Base-by-base conservation (phyloP, 2,329 filamentous ascomycete species). In the Drechslera avenae region DNA sequence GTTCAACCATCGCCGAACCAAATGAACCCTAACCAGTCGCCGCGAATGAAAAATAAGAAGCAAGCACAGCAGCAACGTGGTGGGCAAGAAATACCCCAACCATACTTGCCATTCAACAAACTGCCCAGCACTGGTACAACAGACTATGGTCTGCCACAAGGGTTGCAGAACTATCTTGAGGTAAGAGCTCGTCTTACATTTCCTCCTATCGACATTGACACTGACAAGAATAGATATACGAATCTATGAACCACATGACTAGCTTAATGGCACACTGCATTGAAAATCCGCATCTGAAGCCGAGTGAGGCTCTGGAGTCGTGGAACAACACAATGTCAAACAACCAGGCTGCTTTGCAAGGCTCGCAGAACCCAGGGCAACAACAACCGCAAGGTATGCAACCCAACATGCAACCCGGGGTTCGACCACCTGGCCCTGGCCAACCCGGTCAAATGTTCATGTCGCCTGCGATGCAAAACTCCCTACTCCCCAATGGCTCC, bases 181-280 rank as follows among this genome's bases (percentile, higher is more conserved):
- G 84, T 86, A 76, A 66, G 72, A 66, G 17, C 28, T 35, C 26
- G 14, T 28, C 36, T 33, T n/a, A 35, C 34, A 12, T 45, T 44
- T 31, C 26, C 26, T 43, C 36, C 58, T 39, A 40, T 35, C 47
- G 47, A 50, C 44, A 54, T 52, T 50, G 55, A 48, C 42, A 58
- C 64, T 71, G 50, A 71, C 61, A 39, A 52, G 33, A 41, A 33
- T 64, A 87, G 84, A 79, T 86, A 54, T 83, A 82, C 52, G 86
- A 88, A 70, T 86, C 84, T 23, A 81, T 87, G 67, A 84, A 82
- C 46, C 78, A 82, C 58, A 87, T 88, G 85, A 80, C 80, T 50
- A 77, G 80, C 51, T 71, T 87, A 28, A 85, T 86, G 73, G 76
- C 78, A 41, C 83, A 80, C 58, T 81, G 81, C 18, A 78, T 82